Conservation (phyloP, 345 rosid species). For the Chamaenerion angustifolium region DNA sequence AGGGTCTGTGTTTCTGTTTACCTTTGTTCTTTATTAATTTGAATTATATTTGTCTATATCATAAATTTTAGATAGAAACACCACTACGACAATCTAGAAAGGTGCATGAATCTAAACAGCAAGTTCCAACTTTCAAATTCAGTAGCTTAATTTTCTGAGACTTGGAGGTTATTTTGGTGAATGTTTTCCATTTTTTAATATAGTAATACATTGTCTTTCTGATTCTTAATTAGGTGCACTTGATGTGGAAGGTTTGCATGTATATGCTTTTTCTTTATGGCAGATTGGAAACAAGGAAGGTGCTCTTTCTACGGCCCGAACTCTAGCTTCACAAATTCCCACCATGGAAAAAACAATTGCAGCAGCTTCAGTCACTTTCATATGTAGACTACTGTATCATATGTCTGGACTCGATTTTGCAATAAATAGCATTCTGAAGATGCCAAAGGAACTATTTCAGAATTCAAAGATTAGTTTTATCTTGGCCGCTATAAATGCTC, state of each 20-base stretch:
- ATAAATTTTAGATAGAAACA: too few species aligned
- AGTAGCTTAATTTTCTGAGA: neutral
- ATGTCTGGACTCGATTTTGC: conserved; percentile 67
- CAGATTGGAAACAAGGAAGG: conserved; percentile 52
- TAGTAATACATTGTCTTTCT: conserved; percentile 3
- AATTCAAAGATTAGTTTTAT: conserved; percentile 58
- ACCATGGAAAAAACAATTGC: conserved; percentile 43
- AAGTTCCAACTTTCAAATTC: neutral
- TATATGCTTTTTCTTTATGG: conserved; percentile 81
- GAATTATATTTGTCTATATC: too few species aligned
- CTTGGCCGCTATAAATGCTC: conserved; percentile 62
- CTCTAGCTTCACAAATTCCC: conserved; percentile 44
- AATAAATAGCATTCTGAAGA: conserved; percentile 53
- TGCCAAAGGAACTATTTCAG: conserved; percentile 56
- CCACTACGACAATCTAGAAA: too few species aligned
- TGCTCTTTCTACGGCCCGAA: conserved; percentile 47
- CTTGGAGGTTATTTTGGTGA: neutral
- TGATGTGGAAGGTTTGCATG: conserved; percentile 55
- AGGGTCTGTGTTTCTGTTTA: conserved; percentile 25
- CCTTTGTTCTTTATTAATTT: too few species aligned
- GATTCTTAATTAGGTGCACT: conserved; percentile 42
- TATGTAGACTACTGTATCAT: conserved; percentile 61
- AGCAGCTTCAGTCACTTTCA: conserved; percentile 58
- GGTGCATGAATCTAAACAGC: too few species aligned
- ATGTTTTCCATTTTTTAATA: conserved; percentile 2